Base-by-base conservation (phyloP, 108 stramenopile species). In the Pseudonitzschia pungens region DNA sequence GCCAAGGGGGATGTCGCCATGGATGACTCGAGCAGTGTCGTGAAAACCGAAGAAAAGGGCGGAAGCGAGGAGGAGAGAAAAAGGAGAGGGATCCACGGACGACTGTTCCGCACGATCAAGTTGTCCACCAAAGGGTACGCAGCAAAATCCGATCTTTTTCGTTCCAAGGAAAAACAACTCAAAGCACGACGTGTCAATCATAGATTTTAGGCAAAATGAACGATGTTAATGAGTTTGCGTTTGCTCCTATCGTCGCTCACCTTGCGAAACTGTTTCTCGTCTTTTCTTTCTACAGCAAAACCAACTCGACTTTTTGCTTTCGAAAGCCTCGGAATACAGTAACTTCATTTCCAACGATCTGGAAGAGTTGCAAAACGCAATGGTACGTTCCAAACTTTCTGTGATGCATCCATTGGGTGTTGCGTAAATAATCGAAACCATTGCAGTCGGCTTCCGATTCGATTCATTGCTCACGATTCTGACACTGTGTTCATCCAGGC, bases 341-440 rank as follows among this genome's bases (percentile, higher is more conserved):
- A 84, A 81, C 76, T 96, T 96, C 68, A 96, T 96, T 55, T 82
- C 90, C 51, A 77, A 76, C 9, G 94, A 96, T 80, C 73, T 96
- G 67, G 78, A 89, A 52, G 89, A 92, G 51, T 73, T 96, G 26
- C 92, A 93, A 73, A 65, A 76, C n/a, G 84, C 69, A 44, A 84
- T 92, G 81, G 45, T 48, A 48, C 45, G 45, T 48, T 48, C n/a
- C 16, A 14, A 18, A 8, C 10, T 48, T 18, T 48, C 10, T 48
- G 16, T 48, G 6, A 5, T 36, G 36, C 4, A 36, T 5, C 36
- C 6, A 36, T 2, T 36, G 36, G 36, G 36, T 36, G 36, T 36
- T 36, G 2, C 6, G 6, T 36, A 36, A 36, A 36, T 5, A 36
- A 36, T 36, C 36, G 36, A 36, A 36, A 36, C 36, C 36, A 6